Percentiles rank a stretch among this genome's conserved stretches.
phyloP scores from a whole-genome alignment of 2,329 filamentous ascomycete species.

The Westerdykella sp. region DNA sequence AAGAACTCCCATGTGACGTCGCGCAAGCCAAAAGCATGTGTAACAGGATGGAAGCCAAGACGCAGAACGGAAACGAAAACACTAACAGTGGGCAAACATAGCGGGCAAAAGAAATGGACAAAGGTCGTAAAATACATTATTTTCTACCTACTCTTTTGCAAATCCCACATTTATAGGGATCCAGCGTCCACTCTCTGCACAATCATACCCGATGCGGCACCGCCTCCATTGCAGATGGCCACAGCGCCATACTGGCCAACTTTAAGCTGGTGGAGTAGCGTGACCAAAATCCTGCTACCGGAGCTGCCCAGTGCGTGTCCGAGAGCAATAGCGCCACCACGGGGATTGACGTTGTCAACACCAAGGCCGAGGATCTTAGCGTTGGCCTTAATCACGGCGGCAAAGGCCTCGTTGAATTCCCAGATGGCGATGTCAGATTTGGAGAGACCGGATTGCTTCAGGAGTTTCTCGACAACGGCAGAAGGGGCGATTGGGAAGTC shows the following conservation, averaged over 20 bases:
- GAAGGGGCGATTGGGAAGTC: conserved; percentile 93
- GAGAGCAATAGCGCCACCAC: conserved; percentile 85
- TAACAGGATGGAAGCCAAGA: too few relatives aligned
- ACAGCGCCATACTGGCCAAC: conserved; percentile 90
- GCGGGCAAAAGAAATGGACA: not conserved
- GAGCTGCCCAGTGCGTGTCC: conserved; percentile 93
- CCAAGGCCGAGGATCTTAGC: conserved; percentile 83
- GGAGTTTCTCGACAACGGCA: conserved; percentile 83
- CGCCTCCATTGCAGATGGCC: conserved; percentile 94
- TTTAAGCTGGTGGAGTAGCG: conserved; percentile 83
- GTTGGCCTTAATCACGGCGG: conserved; percentile 90
- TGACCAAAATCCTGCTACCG: conserved; percentile 83
- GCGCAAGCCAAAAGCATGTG: too few relatives aligned
- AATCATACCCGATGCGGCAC: conserved; percentile 83
- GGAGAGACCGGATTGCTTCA: conserved; percentile 81
- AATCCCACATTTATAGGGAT: conserved; percentile 1
- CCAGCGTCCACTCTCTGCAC: conserved; percentile 62
- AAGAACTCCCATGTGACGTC: too few relatives aligned
- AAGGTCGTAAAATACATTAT: not conserved
- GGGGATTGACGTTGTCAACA: conserved; percentile 72
- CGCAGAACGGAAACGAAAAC: too few relatives aligned
- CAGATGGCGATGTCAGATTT: conserved; percentile 89
- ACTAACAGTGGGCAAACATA: not conserved
- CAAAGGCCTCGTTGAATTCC: conserved; percentile 99
- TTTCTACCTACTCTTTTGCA: conserved; percentile 34